phyloP scores from a whole-genome alignment of 1,139 yeast species.

The Saccharomyces hybrid region DNA sequence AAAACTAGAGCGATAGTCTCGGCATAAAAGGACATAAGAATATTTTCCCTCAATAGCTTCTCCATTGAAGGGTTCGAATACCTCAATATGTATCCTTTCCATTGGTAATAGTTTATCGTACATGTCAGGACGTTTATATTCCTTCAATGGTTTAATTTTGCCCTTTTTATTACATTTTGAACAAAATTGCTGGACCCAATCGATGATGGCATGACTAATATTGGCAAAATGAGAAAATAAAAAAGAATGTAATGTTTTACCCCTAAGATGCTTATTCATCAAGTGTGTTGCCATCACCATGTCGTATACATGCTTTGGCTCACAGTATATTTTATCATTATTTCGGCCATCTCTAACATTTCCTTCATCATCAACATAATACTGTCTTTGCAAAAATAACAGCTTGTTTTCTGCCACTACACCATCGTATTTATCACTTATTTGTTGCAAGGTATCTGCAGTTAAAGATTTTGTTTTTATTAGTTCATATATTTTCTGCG shows the following conservation, averaged over 20 bases:
- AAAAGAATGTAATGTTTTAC: constrained; percentile 14
- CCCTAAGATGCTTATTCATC: constrained; percentile 23
- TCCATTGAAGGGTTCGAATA: constrained; percentile 22
- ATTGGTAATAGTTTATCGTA: constrained; percentile 21
- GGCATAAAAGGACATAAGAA: constrained; percentile 23
- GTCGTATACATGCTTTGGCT: constrained; percentile 26
- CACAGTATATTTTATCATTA: constrained; percentile 23
- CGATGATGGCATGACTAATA: constrained; percentile 19
- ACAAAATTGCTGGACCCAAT: constrained; percentile 21
- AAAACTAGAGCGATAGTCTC: constrained; percentile 27
- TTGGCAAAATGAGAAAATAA: constrained; percentile 23
- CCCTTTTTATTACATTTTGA: constrained; percentile 23
- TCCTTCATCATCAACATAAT: constrained; percentile 16
- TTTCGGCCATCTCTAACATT: constrained; percentile 23
- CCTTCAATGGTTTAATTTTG: constrained; percentile 11
- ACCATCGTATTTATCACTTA: constrained; percentile 16
- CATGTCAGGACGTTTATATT: constrained; percentile 15
- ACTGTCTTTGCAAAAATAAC: constrained; percentile 22
- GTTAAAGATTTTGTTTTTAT: constrained; percentile 18
- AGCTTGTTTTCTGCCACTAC: constrained; percentile 18
- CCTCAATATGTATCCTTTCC: constrained; percentile 29
- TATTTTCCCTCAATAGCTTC: constrained; percentile 23
- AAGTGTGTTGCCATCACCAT: constrained; percentile 27
- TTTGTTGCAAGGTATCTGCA: constrained; percentile 14
- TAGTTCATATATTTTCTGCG: constrained; percentile 24